Percentiles rank a stretch among this genome's conserved stretches.
phyloP scores from a whole-genome alignment of 228 moss, liverwort and hornwort genomes.

The Sphagnum fallax region DNA sequence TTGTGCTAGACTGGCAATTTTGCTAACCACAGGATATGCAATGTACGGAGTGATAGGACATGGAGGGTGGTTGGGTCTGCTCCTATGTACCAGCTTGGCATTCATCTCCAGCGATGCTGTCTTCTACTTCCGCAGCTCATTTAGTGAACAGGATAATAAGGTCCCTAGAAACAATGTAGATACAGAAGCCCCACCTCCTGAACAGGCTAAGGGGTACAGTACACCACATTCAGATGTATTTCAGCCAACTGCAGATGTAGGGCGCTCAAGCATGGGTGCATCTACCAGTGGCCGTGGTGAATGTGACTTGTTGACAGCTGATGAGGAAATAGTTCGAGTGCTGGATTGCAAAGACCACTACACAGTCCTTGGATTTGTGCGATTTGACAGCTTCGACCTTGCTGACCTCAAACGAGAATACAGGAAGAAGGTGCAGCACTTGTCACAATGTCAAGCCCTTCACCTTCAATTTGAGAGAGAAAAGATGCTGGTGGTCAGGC shows the following conservation, averaged over 20 bases:
- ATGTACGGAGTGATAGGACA: conserved; percentile 55
- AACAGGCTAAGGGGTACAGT: conserved; percentile 36
- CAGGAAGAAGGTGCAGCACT: conserved; percentile 59
- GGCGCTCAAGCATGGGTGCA: conserved; percentile 59
- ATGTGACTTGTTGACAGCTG: conserved; percentile 75
- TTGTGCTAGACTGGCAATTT: conserved; percentile 62
- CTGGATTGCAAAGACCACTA: conserved; percentile 83
- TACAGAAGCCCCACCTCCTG: conserved; percentile 14
- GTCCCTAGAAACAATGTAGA: conserved; percentile 29
- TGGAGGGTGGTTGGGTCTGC: conserved; percentile 74
- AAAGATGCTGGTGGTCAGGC: not conserved
- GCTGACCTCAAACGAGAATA: conserved; percentile 85
- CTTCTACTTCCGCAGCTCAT: conserved; percentile 58
- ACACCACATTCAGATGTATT: conserved; percentile 32
- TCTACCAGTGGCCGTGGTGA: conserved; percentile 81
- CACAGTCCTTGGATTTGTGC: conserved; percentile 75
- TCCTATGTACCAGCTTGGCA: conserved; percentile 47
- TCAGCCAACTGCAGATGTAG: conserved; percentile 25
- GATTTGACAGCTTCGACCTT: conserved; percentile 68
- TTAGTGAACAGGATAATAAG: conserved; percentile 30
- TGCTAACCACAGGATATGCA: conserved; percentile 66
- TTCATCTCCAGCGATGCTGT: conserved; percentile 75
- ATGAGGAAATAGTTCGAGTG: conserved; percentile 87
- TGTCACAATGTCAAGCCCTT: not conserved
- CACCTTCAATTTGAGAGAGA: not conserved